phyloP scores from a whole-genome alignment of 257 asterid species.

The Solanum sejunctum region DNA sequence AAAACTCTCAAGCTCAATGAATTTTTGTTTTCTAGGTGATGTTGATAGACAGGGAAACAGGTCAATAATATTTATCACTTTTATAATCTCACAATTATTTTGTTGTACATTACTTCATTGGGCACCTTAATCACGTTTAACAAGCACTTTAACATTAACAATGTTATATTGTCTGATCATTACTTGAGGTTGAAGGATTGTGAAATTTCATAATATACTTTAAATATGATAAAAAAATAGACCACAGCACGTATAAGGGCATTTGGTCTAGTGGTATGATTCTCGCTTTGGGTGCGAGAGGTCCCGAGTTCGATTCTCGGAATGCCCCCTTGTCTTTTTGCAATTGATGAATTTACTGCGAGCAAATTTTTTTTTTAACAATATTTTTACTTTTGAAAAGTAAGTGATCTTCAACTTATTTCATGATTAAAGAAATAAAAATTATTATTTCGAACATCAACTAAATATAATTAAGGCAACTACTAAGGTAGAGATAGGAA shows the following conservation, averaged over 20 bases:
- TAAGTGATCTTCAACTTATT: too few relatives aligned
- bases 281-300: conserved; percentile 81
- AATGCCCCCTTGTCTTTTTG: conserved; percentile 36
- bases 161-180: too few relatives aligned
- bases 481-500: too few relatives aligned
- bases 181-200: too few relatives aligned
- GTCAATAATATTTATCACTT: background rate
- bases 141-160: background rate
- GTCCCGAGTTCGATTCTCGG: conserved; percentile 75
- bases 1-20: background rate
- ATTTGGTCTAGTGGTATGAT: conserved; percentile 91
- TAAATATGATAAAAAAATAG: background rate
- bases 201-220: too few relatives aligned
- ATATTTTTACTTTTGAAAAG: too few relatives aligned
- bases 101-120: background rate
- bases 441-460: too few relatives aligned
- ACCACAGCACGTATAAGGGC: conserved; percentile 5
- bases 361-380: background rate
- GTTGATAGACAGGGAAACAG: background rate
- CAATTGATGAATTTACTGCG: background rate
- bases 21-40: background rate
- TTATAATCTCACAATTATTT: background rate
- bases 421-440: too few relatives aligned
- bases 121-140: background rate
- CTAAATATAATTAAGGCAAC: too few relatives aligned